phyloP scores from a whole-genome alignment of 1,284 basidiomycete species.

The Boletellus deceptivus region DNA sequence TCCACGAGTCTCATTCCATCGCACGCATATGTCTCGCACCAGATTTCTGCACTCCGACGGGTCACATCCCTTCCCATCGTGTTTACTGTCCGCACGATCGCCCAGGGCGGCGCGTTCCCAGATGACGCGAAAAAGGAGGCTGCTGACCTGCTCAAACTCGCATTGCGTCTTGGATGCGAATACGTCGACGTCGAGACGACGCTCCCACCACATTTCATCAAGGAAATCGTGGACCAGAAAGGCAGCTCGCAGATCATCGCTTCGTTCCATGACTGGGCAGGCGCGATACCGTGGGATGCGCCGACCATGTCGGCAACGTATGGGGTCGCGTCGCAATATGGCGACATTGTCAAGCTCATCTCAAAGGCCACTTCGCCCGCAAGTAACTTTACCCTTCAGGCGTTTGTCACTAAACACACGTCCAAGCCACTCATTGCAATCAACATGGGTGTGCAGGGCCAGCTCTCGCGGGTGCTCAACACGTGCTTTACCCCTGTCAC shows the following conservation, averaged over 20 bases:
- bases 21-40: slow-evolving; percentile 73
- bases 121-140: slow-evolving; percentile 75
- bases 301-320: slow-evolving; percentile 69
- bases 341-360: slow-evolving; percentile 93
- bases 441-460: slow-evolving; percentile 90
- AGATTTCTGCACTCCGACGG: slow-evolving; percentile 80
- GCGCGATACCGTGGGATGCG: slow-evolving; percentile 81
- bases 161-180: slow-evolving; percentile 83
- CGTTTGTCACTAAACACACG: slow-evolving; percentile 59
- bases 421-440: slow-evolving; percentile 87
- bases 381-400: slow-evolving; percentile 81
- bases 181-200: slow-evolving; percentile 92
- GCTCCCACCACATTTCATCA: slow-evolving; percentile 64
- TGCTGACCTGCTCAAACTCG: slow-evolving; percentile 77
- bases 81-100: slow-evolving; percentile 85
- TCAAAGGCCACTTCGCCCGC: slow-evolving; percentile 74
- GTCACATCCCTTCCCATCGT: slow-evolving; percentile 84
- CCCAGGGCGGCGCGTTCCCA: slow-evolving; percentile 93
- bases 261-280: slow-evolving; percentile 94
- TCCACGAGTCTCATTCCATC: slow-evolving; percentile 61
- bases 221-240: slow-evolving; percentile 57
- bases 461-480: slow-evolving; percentile 89
- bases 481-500: slow-evolving; percentile 86
- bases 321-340: slow-evolving; percentile 59
- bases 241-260: slow-evolving; percentile 82